Evolutionary conservation across 1,284 basidiomycete species (phyloP).

Genomic region (Microbotryomycetes sp.): DNA sequence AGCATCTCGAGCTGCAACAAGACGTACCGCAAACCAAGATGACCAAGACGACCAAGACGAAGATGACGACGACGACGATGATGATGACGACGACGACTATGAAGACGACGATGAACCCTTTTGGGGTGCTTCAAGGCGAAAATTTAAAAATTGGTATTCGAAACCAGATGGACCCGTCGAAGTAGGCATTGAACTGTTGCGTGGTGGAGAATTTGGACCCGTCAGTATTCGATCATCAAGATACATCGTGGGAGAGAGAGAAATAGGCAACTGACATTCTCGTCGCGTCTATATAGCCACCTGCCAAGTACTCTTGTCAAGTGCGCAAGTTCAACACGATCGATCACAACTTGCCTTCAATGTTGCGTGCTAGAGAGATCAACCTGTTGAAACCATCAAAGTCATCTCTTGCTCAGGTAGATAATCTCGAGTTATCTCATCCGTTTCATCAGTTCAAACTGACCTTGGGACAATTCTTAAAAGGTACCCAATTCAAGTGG

Average conservation of each 20-base stretch:
- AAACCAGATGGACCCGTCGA: conserved; percentile 56
- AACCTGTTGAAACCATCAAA: conserved; percentile 45
- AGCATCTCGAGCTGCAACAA: neutral
- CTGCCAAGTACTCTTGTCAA: conserved; percentile 8
- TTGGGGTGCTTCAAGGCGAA: conserved; percentile 14
- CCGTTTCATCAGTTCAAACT: conserved; percentile 7
- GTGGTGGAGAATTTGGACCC: conserved; percentile 78
- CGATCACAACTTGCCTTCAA: conserved; percentile 3
- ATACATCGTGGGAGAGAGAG: no score
- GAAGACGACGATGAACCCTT: conserved; percentile 38
- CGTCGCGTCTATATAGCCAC: no score
- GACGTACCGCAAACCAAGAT: neutral
- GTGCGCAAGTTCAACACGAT: neutral
- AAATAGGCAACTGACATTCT: no score
- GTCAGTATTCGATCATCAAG: no score
- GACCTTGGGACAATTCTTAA: conserved; percentile 41
- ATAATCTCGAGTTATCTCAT: neutral
- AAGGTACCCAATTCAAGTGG: conserved; percentile 80
- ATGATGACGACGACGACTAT: conserved; percentile 33
- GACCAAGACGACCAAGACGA: conserved; percentile 28
- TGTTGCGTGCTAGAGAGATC: conserved; percentile 20
- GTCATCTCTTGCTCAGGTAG: conserved; percentile 38
- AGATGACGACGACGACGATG: conserved; percentile 26
- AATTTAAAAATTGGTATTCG: conserved; percentile 29
- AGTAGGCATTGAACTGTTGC: conserved; percentile 62